Evolutionary conservation across 2,329 filamentous ascomycete species (phyloP).

Genomic region (Mollisia scopiformis): DNA sequence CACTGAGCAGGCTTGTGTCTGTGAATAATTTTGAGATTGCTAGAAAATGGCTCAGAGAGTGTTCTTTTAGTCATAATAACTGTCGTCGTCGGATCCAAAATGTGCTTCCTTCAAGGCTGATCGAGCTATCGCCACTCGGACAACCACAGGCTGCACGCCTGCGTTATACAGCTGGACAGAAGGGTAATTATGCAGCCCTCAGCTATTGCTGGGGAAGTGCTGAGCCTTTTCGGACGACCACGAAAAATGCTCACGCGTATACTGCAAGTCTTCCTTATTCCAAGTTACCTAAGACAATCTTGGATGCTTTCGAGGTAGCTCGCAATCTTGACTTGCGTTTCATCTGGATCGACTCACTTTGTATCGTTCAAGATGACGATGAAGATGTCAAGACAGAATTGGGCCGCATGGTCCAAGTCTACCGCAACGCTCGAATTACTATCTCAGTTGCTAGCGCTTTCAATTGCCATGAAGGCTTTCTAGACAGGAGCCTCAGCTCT

Average conservation of each 20-base stretch:
- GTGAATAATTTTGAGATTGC: not conserved
- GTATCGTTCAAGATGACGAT: constrained; percentile 24
- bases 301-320: constrained; percentile 22
- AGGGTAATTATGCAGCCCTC: not conserved
- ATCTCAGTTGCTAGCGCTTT: constrained; percentile 19
- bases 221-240: not conserved
- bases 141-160: not conserved
- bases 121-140: not conserved
- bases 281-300: constrained; percentile 11
- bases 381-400: constrained; percentile 30
- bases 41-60: not conserved
- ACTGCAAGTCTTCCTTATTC: not conserved
- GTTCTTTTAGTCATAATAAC: not conserved
- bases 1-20: not conserved
- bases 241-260: not conserved
- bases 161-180: not conserved
- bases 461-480: constrained; percentile 32
- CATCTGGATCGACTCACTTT: constrained; percentile 27
- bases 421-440: not conserved
- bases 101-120: not conserved
- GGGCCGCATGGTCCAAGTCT: constrained; percentile 19
- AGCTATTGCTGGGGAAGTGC: not conserved
- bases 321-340: constrained; percentile 17
- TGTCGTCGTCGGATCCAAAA: not conserved
- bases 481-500: not conserved